Conservation (phyloP, 441 rosid genomes). For the Adansonia madagascariensis region DNA sequence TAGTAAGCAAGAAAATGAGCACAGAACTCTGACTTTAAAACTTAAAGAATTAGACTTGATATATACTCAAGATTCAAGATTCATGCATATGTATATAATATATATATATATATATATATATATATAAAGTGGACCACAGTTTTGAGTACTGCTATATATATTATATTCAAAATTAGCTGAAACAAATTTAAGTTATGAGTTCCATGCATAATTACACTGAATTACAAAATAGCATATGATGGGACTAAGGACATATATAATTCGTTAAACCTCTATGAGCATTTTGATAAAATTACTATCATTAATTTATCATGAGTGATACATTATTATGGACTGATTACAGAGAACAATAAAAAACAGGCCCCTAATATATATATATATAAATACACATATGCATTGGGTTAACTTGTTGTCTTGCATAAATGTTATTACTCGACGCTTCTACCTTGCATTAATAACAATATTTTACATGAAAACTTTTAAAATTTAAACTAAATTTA, state of each 20-base stretch:
- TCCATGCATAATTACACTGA: neutral
- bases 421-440: neutral
- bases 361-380: neutral
- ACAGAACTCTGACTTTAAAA: neutral
- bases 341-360: neutral
- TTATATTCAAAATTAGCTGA: neutral
- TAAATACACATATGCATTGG: neutral
- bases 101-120: too few relatives aligned
- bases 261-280: neutral
- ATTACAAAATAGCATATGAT: neutral
- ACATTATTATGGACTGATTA: neutral
- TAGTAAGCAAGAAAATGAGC: constrained; percentile 16
- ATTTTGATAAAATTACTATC: neutral
- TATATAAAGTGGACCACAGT: too few relatives aligned
- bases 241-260: neutral
- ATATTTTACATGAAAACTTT: neutral
- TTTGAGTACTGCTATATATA: too few relatives aligned
- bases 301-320: neutral
- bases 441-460: neutral
- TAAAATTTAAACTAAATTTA: neutral
- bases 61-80: constrained; percentile 5
- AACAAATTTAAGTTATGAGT: neutral
- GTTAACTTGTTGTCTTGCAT: neutral
- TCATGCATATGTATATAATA: neutral
- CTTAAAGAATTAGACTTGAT: neutral